Evolutionary conservation across 371 early-diverging fungal genomes (phyloP), one percentile per base, ranked within the genome.

Genomic region (Chytridium lagenaria): DNA sequence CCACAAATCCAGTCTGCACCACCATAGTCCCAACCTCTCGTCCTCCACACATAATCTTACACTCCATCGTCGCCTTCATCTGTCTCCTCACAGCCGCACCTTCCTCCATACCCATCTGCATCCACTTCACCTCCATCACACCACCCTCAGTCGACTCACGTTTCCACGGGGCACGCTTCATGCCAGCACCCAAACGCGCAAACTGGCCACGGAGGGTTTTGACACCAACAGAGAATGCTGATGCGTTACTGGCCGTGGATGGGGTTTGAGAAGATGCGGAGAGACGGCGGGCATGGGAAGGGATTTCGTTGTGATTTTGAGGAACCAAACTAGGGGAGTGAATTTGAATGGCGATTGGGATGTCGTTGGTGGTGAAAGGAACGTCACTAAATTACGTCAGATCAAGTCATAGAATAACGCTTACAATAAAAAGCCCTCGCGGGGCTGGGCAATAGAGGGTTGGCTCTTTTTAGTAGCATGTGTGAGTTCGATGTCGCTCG

Each of bases 1-100:
- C 22, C 39, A 77, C 44, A 39, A 67, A 55, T 1, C 81, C 81
- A 39, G 77, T 72, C 52, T 73, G 75, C 36, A 79, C 31, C 7
- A 28, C 12, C 26, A 78, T 52, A 50, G 59, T 66, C 3, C 78
- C 81, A 3, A 77, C 72, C 55, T 81, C 81, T 67, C 75, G 77
- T 40, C 77, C 78, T 10, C 72, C 70, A 23, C 7, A 7, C 10
- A 55, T 16, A 23, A 55, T 19, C 57, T 10, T 26, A 30, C 57
- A 55, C 57, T 55, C 57, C 7, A 55, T 15, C 10, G 16, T 55
- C 10, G 57, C 10, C 57, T 55, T 55, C 57, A 55, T 55, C 57
- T 55, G 57, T 23, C 57, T 19, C 57, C 57, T 55, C 26, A 55
- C 10, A 7, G 57, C 15, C 57, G 57, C 57, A 7, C 23, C 57